These are phyloP conservation scores for Tolypocladium inflatum DNA, from an alignment of 2,329 filamentous ascomycete species.

Conservation along the genomic window DNA sequence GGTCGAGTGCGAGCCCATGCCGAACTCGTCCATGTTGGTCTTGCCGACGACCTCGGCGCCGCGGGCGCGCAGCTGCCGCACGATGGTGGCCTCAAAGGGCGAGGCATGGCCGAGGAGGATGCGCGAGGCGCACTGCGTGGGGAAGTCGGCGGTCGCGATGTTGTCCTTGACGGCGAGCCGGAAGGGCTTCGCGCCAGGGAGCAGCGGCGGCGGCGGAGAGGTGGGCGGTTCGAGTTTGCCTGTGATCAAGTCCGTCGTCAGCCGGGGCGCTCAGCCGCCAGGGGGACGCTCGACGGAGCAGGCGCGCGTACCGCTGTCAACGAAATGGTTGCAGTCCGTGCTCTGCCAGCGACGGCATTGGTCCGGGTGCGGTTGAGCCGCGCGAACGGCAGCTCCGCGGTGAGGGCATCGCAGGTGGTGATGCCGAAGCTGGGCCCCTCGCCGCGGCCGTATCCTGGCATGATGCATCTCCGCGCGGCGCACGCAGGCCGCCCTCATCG, in stretches of 20 bases:
- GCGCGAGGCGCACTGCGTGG: slow-evolving; percentile 75
- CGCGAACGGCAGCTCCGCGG: neutral
- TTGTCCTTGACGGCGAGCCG: slow-evolving; percentile 66
- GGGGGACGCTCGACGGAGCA: neutral
- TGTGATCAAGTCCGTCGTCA: neutral
- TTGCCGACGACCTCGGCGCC: slow-evolving; percentile 64
- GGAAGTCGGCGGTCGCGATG: slow-evolving; percentile 53
- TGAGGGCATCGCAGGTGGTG: neutral
- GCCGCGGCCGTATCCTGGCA: neutral
- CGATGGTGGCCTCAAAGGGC: slow-evolving; percentile 76
- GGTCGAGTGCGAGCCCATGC: slow-evolving; percentile 81
- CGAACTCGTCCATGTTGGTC: slow-evolving; percentile 92
- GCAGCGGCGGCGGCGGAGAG: slow-evolving; percentile 7
- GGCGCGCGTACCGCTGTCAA: slow-evolving; percentile 16
- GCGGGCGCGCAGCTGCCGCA: slow-evolving; percentile 53
- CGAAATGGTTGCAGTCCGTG: slow-evolving; percentile 26
- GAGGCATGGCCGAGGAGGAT: slow-evolving; percentile 63
- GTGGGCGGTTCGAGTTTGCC: slow-evolving; percentile 1
- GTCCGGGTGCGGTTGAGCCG: slow-evolving; percentile 1
- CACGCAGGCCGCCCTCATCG: slow-evolving; percentile 21
- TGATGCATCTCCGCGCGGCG: slow-evolving; percentile 9
- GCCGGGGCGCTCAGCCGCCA: neutral
- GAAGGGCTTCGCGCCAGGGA: slow-evolving; percentile 20
- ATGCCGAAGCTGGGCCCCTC: neutral
- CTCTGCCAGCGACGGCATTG: slow-evolving; percentile 17